Conservation (phyloP, 164 flowering plant species). For the Kingdonia uniflora region DNA sequence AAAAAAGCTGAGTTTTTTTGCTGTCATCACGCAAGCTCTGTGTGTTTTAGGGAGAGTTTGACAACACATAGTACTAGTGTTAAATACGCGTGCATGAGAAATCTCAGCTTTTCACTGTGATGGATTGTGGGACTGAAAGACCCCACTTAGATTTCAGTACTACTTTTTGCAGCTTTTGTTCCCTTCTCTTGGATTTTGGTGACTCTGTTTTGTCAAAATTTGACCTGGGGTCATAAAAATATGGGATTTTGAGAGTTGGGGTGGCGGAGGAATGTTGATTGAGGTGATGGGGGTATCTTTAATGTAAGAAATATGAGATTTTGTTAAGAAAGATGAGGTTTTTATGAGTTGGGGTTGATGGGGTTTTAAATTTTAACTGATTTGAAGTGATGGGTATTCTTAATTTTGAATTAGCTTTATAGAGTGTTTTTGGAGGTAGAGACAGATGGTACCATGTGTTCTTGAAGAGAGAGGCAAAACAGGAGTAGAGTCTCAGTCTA, state of each 20-base stretch:
- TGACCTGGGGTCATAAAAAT: background rate
- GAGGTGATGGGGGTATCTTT: no score
- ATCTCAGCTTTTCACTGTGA: no score
- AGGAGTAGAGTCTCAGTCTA: conserved; percentile 22
- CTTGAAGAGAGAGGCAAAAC: conserved; percentile 45
- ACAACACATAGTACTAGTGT: no score
- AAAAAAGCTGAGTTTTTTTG: no score
- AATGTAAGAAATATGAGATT: background rate
- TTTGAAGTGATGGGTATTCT: no score
- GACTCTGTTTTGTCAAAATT: conserved; percentile 25
- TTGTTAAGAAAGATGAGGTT: conserved; percentile 4
- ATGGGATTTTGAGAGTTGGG: conserved; percentile 1
- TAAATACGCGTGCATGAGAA: no score
- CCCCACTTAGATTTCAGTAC: conserved; percentile 33
- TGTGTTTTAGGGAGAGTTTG: no score
- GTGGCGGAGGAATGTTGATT: background rate
- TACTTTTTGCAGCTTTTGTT: conserved; percentile 46
- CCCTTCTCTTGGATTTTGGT: conserved; percentile 33
- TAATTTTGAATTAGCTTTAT: conserved; percentile 8
- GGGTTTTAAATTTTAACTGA: background rate
- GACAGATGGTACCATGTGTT: conserved; percentile 9
- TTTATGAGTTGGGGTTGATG: conserved; percentile 4
- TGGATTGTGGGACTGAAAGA: conserved; percentile 4
- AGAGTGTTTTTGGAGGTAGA: conserved; percentile 6
- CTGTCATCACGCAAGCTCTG: no score